Base-by-base conservation (phyloP, 345 rosid genomes). In the Balakata baccata region DNA sequence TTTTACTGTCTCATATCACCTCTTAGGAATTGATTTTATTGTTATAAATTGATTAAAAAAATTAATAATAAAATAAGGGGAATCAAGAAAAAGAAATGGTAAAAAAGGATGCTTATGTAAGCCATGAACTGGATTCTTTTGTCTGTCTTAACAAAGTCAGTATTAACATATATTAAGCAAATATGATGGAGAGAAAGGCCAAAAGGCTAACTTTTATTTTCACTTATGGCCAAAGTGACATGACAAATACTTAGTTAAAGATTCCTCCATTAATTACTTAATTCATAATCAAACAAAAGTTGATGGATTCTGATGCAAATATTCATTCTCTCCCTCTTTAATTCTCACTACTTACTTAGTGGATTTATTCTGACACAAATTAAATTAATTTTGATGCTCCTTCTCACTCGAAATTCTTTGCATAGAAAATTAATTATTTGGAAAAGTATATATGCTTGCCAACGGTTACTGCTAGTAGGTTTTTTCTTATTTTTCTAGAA, bases 301-400 rank as follows among this genome's bases (percentile, higher is more conserved):
- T 71, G 76, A 87, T 91, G 87, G 90, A 85, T 84, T 84, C 84
- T 85, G 92, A 87, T 85, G 85, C 84, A 60, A 78, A 62, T 73
- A 68, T 77, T 77, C 80, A 77, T 76, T 80, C 67, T 73, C 61
- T 79, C 71, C 47, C 23, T 52, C 59, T 65, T 68, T 70, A 23
- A 50, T 52, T 52, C 18, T 37, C 65, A 25, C 11, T 13, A 18
- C 39, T 41, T 17, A 38, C 23, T 69, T 51, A 62, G 22, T 53
- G 47, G 47, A 10, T 43, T 43, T 43, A 6, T 6, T 6, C 5
- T 10, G 1, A 43, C 1, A 43, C 10, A 1, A 43, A 43, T 4
- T 7, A 43, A 43, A 43, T 74, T 62, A 51, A 52, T 29, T 61
- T 63, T 75, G 39, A 75, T 84, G 77, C 82, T 75, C 1, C 34